A percentile compares a stretch with the other conserved stretches of the same genome.
Conservation (phyloP, 163 green algal species). For the Scenedesmus sp. region DNA sequence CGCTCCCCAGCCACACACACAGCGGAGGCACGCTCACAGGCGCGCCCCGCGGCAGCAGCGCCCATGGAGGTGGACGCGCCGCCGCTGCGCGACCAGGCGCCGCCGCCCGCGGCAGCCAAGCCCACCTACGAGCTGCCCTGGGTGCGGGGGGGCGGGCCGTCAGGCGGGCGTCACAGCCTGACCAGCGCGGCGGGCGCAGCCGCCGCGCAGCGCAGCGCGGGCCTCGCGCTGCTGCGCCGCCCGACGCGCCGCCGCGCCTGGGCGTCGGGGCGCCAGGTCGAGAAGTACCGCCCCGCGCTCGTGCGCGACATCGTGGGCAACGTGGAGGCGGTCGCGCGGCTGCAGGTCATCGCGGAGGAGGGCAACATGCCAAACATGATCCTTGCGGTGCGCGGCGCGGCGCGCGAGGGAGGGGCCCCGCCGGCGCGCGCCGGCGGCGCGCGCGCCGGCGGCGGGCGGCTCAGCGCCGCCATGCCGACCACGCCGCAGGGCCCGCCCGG, state of each 20-base stretch:
- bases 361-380: slow-evolving; percentile 99
- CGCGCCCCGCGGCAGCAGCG: no score
- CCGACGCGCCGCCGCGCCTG: no score
- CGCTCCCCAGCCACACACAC: no score
- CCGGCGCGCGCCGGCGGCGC: no score
- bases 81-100: slow-evolving; percentile 14
- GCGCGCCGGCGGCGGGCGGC: no score
- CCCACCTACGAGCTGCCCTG: slow-evolving; percentile 17
- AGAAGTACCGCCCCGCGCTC: slow-evolving; percentile 94
- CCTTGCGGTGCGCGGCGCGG: slow-evolving; percentile 75
- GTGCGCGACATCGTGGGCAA: slow-evolving; percentile 99
- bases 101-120: slow-evolving; percentile 1
- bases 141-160: slow-evolving; percentile 5
- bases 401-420: no score
- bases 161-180: no score
- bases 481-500: slow-evolving; percentile 91
- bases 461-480: neutral
- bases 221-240: neutral
- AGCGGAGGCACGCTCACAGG: no score
- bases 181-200: no score
- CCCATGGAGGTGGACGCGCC: slow-evolving; percentile 20
- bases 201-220: no score
- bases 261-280: slow-evolving; percentile 72
- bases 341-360: slow-evolving; percentile 93
- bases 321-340: slow-evolving; percentile 87